phyloP scores from a whole-genome alignment of 2,329 filamentous ascomycete genomes.

The Malbranchea cinnamomea region DNA sequence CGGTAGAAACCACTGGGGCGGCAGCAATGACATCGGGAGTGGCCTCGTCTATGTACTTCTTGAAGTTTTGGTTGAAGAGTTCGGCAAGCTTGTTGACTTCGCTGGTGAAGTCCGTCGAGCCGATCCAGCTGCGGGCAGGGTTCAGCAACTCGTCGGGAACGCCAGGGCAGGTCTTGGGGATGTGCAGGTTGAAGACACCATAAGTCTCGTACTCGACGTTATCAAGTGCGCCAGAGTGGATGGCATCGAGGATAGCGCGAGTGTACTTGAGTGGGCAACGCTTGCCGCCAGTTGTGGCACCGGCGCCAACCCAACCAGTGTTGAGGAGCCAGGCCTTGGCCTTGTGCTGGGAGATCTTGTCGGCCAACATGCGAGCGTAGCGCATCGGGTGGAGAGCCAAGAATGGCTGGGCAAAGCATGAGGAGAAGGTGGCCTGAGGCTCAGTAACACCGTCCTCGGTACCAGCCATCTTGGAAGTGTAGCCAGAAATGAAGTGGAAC shows the following conservation, averaged over 20 bases:
- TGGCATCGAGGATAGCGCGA: slow-evolving; percentile 91
- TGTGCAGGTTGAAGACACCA: slow-evolving; percentile 88
- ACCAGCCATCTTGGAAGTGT: slow-evolving; percentile 99
- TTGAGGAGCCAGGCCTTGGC: slow-evolving; percentile 97
- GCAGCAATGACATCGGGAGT: slow-evolving; percentile 58
- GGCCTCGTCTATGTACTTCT: slow-evolving; percentile 80
- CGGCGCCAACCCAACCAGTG: slow-evolving; percentile 93
- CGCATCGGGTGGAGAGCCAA: slow-evolving; percentile 97
- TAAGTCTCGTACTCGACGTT: slow-evolving; percentile 90
- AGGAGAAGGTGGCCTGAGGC: slow-evolving; percentile 96
- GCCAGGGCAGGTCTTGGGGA: slow-evolving; percentile 80
- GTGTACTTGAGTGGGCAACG: slow-evolving; percentile 98
- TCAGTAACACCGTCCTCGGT: slow-evolving; percentile 95
- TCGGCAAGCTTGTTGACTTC: slow-evolving; percentile 83
- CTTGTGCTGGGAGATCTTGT: slow-evolving; percentile 92
- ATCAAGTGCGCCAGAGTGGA: slow-evolving; percentile 92
- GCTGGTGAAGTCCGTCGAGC: slow-evolving; percentile 62
- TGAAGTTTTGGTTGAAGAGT: slow-evolving; percentile 94
- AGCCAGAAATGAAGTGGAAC: slow-evolving; percentile 99
- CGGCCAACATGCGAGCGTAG: slow-evolving; percentile 95
- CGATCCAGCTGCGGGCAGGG: slow-evolving; percentile 84
- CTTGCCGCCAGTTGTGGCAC: slow-evolving; percentile 81
- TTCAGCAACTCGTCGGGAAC: slow-evolving; percentile 90
- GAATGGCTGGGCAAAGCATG: slow-evolving; percentile 99
- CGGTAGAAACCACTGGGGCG: slow-evolving; percentile 21